Conservation (phyloP, 768 basidiomycete species). For the Russula lepida region DNA sequence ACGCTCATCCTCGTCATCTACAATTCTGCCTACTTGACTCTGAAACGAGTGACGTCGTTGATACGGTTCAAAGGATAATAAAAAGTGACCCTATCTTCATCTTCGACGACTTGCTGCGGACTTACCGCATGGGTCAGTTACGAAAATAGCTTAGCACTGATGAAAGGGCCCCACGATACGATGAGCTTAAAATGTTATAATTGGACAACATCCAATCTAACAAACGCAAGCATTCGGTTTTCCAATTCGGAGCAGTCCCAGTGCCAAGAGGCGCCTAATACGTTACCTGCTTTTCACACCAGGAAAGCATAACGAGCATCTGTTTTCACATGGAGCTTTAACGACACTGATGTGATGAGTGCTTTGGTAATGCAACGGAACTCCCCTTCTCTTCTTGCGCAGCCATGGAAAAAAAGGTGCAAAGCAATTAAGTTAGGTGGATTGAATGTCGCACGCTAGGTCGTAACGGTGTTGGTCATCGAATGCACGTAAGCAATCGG, state of each 20-base stretch:
- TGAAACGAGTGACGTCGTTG: conserved; percentile 1
- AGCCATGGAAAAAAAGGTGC: neutral
- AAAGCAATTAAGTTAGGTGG: neutral
- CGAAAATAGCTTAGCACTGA: neutral
- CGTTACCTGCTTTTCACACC: neutral
- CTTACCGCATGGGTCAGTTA: neutral
- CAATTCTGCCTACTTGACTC: neutral
- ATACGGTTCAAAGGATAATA: too few species aligned
- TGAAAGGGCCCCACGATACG: neutral
- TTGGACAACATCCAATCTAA: neutral
- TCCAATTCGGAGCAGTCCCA: neutral
- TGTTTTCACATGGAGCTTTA: neutral
- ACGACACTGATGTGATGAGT: neutral
- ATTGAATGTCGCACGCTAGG: neutral
- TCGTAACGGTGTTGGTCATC: neutral
- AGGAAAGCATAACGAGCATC: neutral
- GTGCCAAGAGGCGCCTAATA: neutral
- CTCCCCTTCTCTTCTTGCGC: neutral
- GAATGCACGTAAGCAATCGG: neutral
- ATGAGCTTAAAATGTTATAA: conserved; percentile 1
- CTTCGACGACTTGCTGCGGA: too few species aligned
- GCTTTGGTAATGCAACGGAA: neutral
- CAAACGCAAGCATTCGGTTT: neutral
- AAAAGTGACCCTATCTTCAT: too few species aligned
- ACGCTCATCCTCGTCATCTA: neutral